A percentile compares a stretch with the other conserved stretches of the same genome.
phyloP scores from a whole-genome alignment of 78 protist genomes.

The Dictyostelium firmibasis region DNA sequence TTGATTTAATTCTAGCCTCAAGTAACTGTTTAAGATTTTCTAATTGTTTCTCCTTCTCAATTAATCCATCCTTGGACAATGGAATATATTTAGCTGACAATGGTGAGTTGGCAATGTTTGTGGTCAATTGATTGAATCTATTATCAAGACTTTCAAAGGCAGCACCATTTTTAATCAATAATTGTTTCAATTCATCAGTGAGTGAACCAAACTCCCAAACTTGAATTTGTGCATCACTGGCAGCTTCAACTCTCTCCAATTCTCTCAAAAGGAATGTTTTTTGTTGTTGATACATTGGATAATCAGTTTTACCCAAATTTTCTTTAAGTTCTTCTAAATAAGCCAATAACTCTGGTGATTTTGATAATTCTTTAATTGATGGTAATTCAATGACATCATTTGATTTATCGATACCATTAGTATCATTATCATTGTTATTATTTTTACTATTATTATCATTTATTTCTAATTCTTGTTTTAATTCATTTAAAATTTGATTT shows the following conservation, averaged over 20 bases:
- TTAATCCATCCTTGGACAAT: background rate
- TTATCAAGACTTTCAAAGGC: background rate
- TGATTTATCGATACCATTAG: too few species aligned
- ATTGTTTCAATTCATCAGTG: background rate
- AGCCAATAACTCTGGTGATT: background rate
- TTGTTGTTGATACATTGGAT: background rate
- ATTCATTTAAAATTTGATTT: too few species aligned
- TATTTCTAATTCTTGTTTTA: background rate
- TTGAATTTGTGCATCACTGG: background rate
- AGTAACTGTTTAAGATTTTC: background rate
- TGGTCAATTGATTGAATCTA: background rate
- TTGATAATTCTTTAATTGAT: background rate
- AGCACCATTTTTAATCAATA: background rate
- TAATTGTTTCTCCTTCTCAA: background rate
- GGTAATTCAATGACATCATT: background rate
- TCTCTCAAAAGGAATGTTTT: background rate
- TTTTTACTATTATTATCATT: too few species aligned
- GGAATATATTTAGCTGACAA: background rate
- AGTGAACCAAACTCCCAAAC: background rate
- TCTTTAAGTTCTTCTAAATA: background rate
- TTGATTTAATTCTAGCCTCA: background rate
- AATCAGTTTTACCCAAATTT: background rate
- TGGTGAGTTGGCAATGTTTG: background rate
- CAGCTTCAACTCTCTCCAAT: background rate
- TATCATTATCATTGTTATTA: background rate